Evolutionary conservation across 1,139 yeast genomes (phyloP).

Genomic region (Candida mesenterica): DNA sequence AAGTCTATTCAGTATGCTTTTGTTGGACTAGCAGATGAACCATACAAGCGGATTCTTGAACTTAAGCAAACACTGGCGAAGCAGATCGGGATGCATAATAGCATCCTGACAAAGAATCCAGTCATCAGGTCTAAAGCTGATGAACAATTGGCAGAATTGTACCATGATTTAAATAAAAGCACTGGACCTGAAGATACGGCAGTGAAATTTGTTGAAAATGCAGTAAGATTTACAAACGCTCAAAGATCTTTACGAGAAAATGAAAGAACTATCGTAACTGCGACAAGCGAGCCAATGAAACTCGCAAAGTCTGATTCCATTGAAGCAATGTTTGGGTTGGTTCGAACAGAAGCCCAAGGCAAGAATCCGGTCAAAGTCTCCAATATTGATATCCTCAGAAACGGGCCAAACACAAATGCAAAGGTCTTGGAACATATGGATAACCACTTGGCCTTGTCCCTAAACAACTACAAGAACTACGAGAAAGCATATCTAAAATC

Average conservation of each 20-base stretch:
- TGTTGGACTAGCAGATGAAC: constrained; percentile 17
- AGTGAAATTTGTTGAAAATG: constrained; percentile 19
- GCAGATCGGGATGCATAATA: not conserved
- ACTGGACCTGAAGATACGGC: constrained; percentile 1
- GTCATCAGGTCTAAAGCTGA: not conserved
- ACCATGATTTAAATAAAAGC: not conserved
- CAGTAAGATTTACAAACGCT: constrained; percentile 18
- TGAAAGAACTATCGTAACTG: constrained; percentile 15
- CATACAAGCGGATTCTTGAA: constrained; percentile 14
- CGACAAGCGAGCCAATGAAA: constrained; percentile 4
- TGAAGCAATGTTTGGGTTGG: constrained; percentile 2
- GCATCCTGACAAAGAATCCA: not conserved
- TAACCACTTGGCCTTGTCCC: constrained; percentile 12
- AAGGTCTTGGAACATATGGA: constrained; percentile 12
- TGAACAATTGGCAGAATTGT: constrained; percentile 1
- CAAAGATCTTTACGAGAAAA: constrained; percentile 17
- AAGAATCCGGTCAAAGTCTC: not conserved
- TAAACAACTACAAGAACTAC: constrained; percentile 17
- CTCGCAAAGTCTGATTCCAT: constrained; percentile 4
- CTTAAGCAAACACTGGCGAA: constrained; percentile 5
- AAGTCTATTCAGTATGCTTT: constrained; percentile 33
- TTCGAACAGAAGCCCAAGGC: constrained; percentile 1
- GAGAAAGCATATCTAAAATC: constrained; percentile 17
- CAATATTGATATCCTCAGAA: constrained; percentile 4
- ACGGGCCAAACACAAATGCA: constrained; percentile 4